Evolutionary conservation across 148 eudicot genomes (phyloP).

Genomic region (Fagopyrum tataricum): DNA sequence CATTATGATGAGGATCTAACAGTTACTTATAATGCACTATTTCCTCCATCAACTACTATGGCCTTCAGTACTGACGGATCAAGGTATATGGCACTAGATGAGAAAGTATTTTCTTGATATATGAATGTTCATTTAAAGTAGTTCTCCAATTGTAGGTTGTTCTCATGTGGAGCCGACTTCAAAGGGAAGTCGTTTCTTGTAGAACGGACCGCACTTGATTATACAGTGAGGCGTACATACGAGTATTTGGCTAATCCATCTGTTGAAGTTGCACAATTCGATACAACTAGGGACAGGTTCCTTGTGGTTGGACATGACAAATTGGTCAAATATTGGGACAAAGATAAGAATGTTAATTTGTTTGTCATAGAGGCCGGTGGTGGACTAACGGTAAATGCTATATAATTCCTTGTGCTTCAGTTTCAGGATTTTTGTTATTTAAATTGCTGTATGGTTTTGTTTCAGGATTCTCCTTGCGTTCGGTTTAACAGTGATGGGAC

Average conservation of each 20-base stretch:
- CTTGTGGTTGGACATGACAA: slow-evolving; percentile 87
- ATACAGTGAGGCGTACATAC: slow-evolving; percentile 74
- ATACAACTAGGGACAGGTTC: slow-evolving; percentile 74
- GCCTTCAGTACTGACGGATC: slow-evolving; percentile 88
- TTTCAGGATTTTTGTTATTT: slow-evolving; percentile 7
- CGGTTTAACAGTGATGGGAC: slow-evolving; percentile 87
- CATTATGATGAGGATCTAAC: slow-evolving; percentile 78
- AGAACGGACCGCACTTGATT: slow-evolving; percentile 95
- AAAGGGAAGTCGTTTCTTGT: slow-evolving; percentile 89
- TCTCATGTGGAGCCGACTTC: slow-evolving; percentile 90
- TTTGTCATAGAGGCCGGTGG: slow-evolving; percentile 69
- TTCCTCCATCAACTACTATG: slow-evolving; percentile 78
- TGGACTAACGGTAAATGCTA: slow-evolving; percentile 64
- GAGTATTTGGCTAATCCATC: slow-evolving; percentile 74
- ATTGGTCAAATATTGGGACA: slow-evolving; percentile 77
- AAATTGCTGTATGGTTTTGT: slow-evolving; percentile 9
- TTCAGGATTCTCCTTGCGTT: slow-evolving; percentile 78
- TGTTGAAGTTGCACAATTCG: slow-evolving; percentile 73
- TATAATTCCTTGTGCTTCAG: slow-evolving; percentile 13
- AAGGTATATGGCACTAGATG: slow-evolving; percentile 45
- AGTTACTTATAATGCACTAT: slow-evolving; percentile 96
- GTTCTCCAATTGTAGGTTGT: slow-evolving; percentile 43
- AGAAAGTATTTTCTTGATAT: no score
- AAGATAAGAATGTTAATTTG: slow-evolving; percentile 72
- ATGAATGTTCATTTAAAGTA: no score